Conservation (phyloP, 108 stramenopile genomes). For the Cyclotella sp. region DNA sequence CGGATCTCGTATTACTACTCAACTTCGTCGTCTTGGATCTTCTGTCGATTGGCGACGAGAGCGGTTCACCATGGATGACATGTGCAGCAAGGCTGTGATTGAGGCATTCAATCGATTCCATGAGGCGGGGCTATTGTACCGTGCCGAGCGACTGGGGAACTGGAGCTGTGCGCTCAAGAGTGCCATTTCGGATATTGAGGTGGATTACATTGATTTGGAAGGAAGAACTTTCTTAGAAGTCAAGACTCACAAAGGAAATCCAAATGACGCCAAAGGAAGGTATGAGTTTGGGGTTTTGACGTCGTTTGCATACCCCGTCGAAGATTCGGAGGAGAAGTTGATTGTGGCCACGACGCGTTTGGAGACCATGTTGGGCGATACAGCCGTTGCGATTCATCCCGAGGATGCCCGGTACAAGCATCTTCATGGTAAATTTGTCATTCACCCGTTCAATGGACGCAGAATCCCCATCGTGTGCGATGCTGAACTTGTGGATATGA, state of each 20-base stretch:
- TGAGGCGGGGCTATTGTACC: conserved; percentile 96
- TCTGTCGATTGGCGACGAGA: conserved; percentile 97
- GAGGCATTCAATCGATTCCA: conserved; percentile 95
- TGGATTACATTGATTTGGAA: conserved; percentile 95
- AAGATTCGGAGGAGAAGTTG: conserved; percentile 91
- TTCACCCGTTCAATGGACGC: conserved; percentile 97
- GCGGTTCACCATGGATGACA: conserved; percentile 99
- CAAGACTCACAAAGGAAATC: conserved; percentile 95
- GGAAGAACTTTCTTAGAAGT: conserved; percentile 93
- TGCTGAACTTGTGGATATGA: conserved; percentile 95
- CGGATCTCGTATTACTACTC: conserved; percentile 90
- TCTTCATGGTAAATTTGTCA: conserved; percentile 94
- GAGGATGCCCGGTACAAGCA: conserved; percentile 97
- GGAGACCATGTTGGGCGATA: conserved; percentile 99
- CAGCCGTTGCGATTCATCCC: conserved; percentile 98
- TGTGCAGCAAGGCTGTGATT: conserved; percentile 90
- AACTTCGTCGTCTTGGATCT: conserved; percentile 90
- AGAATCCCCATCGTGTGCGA: conserved; percentile 96
- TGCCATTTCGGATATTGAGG: conserved; percentile 99
- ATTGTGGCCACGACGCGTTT: conserved; percentile 99
- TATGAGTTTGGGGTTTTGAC: conserved; percentile 99
- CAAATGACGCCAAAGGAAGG: conserved; percentile 86
- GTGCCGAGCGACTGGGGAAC: conserved; percentile 95
- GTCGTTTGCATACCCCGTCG: conserved; percentile 96
- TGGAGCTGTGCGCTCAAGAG: conserved; percentile 98